Conservation (phyloP, 2,329 filamentous ascomycete genomes). For the Zelopaecilomyces penicillatus region DNA sequence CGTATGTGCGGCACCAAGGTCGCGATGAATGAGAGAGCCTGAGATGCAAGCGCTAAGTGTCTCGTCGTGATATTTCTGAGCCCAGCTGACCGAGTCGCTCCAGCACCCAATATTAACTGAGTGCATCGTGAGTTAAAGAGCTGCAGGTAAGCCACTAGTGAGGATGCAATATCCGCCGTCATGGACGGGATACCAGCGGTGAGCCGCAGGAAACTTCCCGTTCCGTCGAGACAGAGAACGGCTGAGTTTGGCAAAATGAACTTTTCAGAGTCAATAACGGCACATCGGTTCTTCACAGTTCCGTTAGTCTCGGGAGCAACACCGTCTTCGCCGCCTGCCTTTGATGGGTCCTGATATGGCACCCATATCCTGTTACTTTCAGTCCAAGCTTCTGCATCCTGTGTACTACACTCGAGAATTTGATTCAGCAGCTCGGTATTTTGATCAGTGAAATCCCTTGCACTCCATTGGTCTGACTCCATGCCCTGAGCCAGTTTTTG, state of each 20-base stretch:
- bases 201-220: slow-evolving; percentile 75
- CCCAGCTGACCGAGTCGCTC: slow-evolving; percentile 79
- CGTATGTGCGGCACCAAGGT: slow-evolving; percentile 81
- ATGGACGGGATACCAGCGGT: slow-evolving; percentile 82
- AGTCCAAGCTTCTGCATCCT: slow-evolving; percentile 60
- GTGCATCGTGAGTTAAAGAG: slow-evolving; percentile 93
- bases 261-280: slow-evolving; percentile 72
- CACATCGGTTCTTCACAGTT: slow-evolving; percentile 56
- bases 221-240: slow-evolving; percentile 68
- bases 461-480: slow-evolving; percentile 73
- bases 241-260: slow-evolving; percentile 83
- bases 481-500: slow-evolving; percentile 68
- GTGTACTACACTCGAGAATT: slow-evolving; percentile 62
- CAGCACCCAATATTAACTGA: slow-evolving; percentile 93
- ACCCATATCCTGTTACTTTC: slow-evolving; percentile 52
- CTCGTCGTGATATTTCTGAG: slow-evolving; percentile 95
- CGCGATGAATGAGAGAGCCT: slow-evolving; percentile 80
- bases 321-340: slow-evolving; percentile 24
- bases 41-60: slow-evolving; percentile 84
- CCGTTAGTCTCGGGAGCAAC: slow-evolving; percentile 38
- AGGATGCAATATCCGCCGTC: slow-evolving; percentile 71
- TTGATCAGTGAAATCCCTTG: slow-evolving; percentile 62
- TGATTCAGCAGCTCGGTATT: slow-evolving; percentile 52
- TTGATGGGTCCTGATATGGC: slow-evolving; percentile 32
- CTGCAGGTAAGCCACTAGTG: slow-evolving; percentile 77